Conservation (phyloP, 352 stramenopile genomes). For the Phytopythium litorale region DNA sequence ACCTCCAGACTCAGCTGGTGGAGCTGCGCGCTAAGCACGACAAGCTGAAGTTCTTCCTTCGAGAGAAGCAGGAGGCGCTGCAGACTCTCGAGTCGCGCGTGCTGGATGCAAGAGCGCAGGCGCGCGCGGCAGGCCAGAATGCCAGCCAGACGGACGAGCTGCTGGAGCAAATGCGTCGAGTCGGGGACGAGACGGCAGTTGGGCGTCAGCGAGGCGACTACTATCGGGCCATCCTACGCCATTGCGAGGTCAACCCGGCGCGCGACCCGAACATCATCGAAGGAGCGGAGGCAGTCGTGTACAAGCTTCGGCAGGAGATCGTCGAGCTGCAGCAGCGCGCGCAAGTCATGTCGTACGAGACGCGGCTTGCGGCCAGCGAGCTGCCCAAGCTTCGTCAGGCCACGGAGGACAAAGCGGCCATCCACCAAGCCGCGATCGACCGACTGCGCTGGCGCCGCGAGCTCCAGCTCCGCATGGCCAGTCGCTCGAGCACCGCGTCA, state of each 20-base stretch:
- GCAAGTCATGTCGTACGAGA: slow-evolving; percentile 70
- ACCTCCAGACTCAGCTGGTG: slow-evolving; percentile 39
- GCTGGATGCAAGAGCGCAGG: slow-evolving; percentile 43
- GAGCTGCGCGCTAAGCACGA: slow-evolving; percentile 72
- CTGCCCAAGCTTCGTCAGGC: slow-evolving; percentile 63
- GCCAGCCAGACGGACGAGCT: slow-evolving; percentile 56
- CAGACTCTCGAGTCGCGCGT: slow-evolving; percentile 56
- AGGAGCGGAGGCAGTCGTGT: slow-evolving; percentile 50
- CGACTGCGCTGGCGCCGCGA: slow-evolving; percentile 67
- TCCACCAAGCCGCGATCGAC: slow-evolving; percentile 58
- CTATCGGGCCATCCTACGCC: slow-evolving; percentile 72
- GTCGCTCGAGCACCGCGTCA: slow-evolving; percentile 18
- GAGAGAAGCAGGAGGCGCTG: slow-evolving; percentile 49
- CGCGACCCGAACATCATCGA: slow-evolving; percentile 78
- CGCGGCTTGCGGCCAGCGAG: slow-evolving; percentile 49
- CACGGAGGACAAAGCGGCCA: slow-evolving; percentile 61
- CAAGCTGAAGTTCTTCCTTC: slow-evolving; percentile 62
- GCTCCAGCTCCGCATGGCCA: slow-evolving; percentile 47
- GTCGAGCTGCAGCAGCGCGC: slow-evolving; percentile 66
- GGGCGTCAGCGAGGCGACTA: slow-evolving; percentile 73
- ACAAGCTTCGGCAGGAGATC: slow-evolving; percentile 62
- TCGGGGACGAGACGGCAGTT: slow-evolving; percentile 55
- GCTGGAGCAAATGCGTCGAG: slow-evolving; percentile 55
- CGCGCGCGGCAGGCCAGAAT: slow-evolving; percentile 37
- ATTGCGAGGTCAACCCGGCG: slow-evolving; percentile 77